Base-by-base conservation (phyloP, 2,329 filamentous ascomycete genomes). In the Helicocarpus griseus region DNA sequence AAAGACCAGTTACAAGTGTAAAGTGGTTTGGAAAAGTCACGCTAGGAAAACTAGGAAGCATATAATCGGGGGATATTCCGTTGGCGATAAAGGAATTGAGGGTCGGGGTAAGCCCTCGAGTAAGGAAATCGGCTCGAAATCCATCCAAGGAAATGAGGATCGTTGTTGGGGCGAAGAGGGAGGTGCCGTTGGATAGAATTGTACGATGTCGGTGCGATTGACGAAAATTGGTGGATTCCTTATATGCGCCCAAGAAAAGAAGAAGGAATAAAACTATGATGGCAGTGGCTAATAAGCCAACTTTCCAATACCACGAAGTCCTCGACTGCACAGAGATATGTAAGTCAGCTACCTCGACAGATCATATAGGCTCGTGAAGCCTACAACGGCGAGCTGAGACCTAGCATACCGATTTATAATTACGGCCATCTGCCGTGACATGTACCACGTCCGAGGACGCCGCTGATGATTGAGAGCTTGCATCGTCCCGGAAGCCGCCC, bases 1-100 rank as follows among this genome's bases (percentile, higher is more conserved):
- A 89, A 24, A 97, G 71, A 0, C 93, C 93, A 0, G 93, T 97
- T 0, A 89, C 88, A 35, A 97, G 75, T 0, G 91, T 96, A 67
- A 91, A 96, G 67, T 97, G 93, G 61, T 97, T 91, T 11, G 93
- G 93, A 61, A 98, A 98, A 0, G 93, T 98, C 43, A 98, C 88
- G 21, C 88, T 95, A 0, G 93, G 93, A 58, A 98, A 98, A 36
- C 89, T 94, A 0, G 93, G 93, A 5, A 82, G 78, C 89, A 98
- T 96, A 69, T 91, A 96, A 57, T 82, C 78, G 2, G 93, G 91
- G 5, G 90, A 95, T 9, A 97, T 83, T 28, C 93, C 93, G 57
- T 89, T 82, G 54, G 81, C 79, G 55, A 95, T 76, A 57, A 98
- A 85, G 2, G 82, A 77, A 59, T 82, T 87, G 7, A 98, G 74